Base-by-base conservation (phyloP, 495 filamentous ascomycete species). In the Neurospora terricola region DNA sequence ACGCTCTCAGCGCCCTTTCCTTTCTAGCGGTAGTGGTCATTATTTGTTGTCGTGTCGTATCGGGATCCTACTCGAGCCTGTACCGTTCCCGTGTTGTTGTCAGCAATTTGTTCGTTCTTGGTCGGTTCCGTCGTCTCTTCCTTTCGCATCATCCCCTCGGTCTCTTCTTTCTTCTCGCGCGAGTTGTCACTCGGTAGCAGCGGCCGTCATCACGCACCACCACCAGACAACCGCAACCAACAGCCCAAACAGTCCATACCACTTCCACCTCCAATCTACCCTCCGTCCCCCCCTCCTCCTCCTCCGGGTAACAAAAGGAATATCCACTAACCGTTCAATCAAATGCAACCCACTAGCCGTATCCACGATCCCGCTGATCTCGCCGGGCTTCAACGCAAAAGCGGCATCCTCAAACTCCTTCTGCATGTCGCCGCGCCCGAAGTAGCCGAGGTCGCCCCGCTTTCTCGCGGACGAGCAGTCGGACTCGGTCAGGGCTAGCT, bases 381-480 rank as follows among this genome's bases (percentile, higher is more conserved):
- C 90, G 27, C 93, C 93, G 0, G 90, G 90, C 79, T 93, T 88
- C 39, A 99, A 83, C 16, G 90, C 90, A 84, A 98, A 98, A 5
- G 95, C 91, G 0, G 94, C 94, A 38, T 97, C 93, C 81, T 98
- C 96, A 76, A 99, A 99, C 82, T 98, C 96, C 85, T 95, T 97
- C 79, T 99, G 96, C 96, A 99, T 99, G 77, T 99, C 96, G 6
- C 93, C 92, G 72, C 83, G 89, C 30, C 93, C 94, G 78, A 99
- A 99, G 81, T 93, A 97, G 2, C 96, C 96, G 86, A 99, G 84
- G 83, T 98, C 96, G 38, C 96, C 96, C 77, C 90, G 89, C 87
- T 98, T 99, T 75, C 93, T 88, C 4, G 95, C 94, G 79, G 93
- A 97, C 83, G 91, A 96, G 82, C 95, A 98, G 84, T 99, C 96